Evolutionary conservation across 1,284 basidiomycete genomes (phyloP), one percentile per base, ranked within the genome.

Genomic region (Puccinia polysora): DNA sequence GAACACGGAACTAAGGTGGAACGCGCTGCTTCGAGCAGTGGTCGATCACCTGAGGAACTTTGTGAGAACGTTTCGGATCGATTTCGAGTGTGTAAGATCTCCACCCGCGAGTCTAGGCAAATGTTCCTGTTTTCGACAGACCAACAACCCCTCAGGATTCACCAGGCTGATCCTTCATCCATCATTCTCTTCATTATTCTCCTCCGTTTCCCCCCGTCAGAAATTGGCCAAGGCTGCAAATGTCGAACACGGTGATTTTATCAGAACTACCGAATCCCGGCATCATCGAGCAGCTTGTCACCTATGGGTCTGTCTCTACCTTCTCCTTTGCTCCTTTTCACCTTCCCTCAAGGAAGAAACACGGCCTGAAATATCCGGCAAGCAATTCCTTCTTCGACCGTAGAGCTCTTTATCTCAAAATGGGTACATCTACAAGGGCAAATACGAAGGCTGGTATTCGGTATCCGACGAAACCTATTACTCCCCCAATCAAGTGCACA

Each of bases 381-480:
- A n/a, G n/a, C n/a, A n/a, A n/a, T n/a, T n/a, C 7, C 47, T 32
- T 40, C 4, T 60, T 15, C 14, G 5, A n/a, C 30, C 34, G 7
- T 63, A 72, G 65, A 15, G 45, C 59, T 45, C 52, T 14, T 63
- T 80, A 7, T 52, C 62, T n/a, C 75, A 76, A 1, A 69, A 68
- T 8, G 79, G 77, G 0, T 65, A 75, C 50, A 79, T 80, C 49
- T 80, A 80, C 68, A 74, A 78, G 47, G 79, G 79, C 4, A 72
- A 64, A 32, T 79, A 80, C 45, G 73, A 75, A 55, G 79, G 79
- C 8, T 80, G 79, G 79, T 80, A 80, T 40, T 76, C 78, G 5
- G 78, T 80, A 12, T 77, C 76, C 7, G 79, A 80, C 73, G 79
- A 80, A 62, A 77, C 79, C 10, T 80, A 80, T 74, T 80, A 79